These are phyloP conservation scores for Boletus sp. DNA, from an alignment of 768 basidiomycete species.

Conservation along the genomic window DNA sequence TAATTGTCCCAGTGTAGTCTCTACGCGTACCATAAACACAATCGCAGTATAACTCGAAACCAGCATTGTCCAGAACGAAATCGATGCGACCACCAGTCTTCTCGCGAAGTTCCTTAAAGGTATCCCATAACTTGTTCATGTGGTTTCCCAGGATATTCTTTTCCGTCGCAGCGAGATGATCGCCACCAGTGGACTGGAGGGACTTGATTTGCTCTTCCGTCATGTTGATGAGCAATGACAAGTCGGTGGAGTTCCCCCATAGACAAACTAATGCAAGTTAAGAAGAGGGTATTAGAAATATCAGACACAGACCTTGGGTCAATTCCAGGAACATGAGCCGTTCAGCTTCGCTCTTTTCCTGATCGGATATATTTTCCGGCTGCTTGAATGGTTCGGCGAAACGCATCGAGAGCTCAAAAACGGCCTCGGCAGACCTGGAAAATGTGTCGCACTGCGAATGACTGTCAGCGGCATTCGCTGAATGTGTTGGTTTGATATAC, in stretches of 20 bases:
- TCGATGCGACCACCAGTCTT: slow-evolving; percentile 73
- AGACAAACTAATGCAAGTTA: slow-evolving; percentile 65
- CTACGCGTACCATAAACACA: slow-evolving; percentile 69
- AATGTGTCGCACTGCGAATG: slow-evolving; percentile 82
- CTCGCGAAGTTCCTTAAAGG: slow-evolving; percentile 64
- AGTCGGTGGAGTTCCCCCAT: slow-evolving; percentile 96
- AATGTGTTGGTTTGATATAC: slow-evolving; percentile 32
- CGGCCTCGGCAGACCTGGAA: slow-evolving; percentile 86
- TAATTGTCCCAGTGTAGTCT: background rate
- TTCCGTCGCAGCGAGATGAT: slow-evolving; percentile 90
- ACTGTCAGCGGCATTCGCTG: slow-evolving; percentile 5
- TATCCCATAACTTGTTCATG: slow-evolving; percentile 67
- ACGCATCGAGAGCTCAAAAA: slow-evolving; percentile 90
- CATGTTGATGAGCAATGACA: slow-evolving; percentile 96
- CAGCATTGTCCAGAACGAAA: slow-evolving; percentile 86
- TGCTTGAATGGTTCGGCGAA: slow-evolving; percentile 84
- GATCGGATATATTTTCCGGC: slow-evolving; percentile 47
- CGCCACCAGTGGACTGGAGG: slow-evolving; percentile 96
- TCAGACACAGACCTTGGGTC: slow-evolving; percentile 66
- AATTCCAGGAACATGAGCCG: slow-evolving; percentile 88
- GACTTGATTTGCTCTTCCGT: slow-evolving; percentile 96
- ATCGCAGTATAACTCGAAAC: slow-evolving; percentile 82
- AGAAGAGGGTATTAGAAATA: background rate
- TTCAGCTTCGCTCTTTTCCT: slow-evolving; percentile 64
- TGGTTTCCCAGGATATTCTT: slow-evolving; percentile 95